Evolutionary conservation across 1,284 basidiomycete genomes (phyloP).

Genomic region (Lignosus rhinocerotis): DNA sequence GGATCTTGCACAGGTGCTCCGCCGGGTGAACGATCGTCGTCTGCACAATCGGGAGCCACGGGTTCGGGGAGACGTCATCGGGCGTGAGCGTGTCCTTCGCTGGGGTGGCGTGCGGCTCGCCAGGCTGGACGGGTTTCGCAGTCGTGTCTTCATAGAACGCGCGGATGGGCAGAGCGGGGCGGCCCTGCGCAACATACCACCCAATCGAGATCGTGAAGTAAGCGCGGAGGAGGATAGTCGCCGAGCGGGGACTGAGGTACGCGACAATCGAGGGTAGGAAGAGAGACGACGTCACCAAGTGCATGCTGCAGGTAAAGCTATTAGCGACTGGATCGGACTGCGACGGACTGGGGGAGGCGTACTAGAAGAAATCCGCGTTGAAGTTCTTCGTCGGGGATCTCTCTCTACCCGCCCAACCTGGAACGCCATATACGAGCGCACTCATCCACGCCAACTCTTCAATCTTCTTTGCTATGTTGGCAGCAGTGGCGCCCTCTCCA

Average conservation of each 20-base stretch:
- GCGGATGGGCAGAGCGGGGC: slow-evolving; percentile 34
- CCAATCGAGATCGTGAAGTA: slow-evolving; percentile 39
- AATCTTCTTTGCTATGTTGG: slow-evolving; percentile 41
- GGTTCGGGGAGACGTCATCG: slow-evolving; percentile 40
- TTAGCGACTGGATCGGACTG: background rate
- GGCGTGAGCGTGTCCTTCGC: slow-evolving; percentile 36
- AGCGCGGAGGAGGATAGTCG: slow-evolving; percentile 36
- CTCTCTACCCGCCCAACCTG: slow-evolving; percentile 36
- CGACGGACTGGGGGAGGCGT: slow-evolving; percentile 7
- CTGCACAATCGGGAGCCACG: slow-evolving; percentile 59
- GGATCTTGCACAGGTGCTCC: slow-evolving; percentile 62
- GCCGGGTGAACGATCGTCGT: slow-evolving; percentile 53
- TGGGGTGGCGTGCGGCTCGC: slow-evolving; percentile 33
- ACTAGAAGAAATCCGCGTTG: slow-evolving; percentile 44
- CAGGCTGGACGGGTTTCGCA: background rate
- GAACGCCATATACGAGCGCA: slow-evolving; percentile 42
- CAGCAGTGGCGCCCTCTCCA: slow-evolving; percentile 34
- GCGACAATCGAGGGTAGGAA: slow-evolving; percentile 40
- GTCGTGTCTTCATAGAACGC: slow-evolving; percentile 33
- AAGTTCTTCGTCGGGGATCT: slow-evolving; percentile 31
- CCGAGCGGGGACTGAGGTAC: slow-evolving; percentile 29
- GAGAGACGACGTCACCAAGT: slow-evolving; percentile 47
- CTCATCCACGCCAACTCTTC: slow-evolving; percentile 48
- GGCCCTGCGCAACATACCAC: slow-evolving; percentile 40
- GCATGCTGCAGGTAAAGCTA: slow-evolving; percentile 34